Evolutionary conservation across 192 early-diverging fungal species (phyloP).

Genomic region (Pecoramyces ruminantium): DNA sequence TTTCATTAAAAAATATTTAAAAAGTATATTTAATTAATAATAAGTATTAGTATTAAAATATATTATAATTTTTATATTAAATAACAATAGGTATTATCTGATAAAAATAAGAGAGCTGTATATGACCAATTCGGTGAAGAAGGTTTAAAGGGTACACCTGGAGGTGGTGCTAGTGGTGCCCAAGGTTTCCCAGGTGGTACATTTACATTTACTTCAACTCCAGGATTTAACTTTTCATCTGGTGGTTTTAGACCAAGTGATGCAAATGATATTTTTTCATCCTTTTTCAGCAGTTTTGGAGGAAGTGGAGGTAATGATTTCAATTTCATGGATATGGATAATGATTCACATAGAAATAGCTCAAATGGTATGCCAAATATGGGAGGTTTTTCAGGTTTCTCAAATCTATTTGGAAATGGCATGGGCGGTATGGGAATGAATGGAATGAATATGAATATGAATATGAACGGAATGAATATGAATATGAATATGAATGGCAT

Average conservation of each 20-base stretch:
- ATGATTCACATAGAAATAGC: constrained; percentile 6
- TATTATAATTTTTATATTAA: no score
- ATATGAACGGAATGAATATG: constrained; percentile 4
- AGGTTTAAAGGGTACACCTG: constrained; percentile 33
- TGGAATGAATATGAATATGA: constrained; percentile 3
- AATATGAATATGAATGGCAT: constrained; percentile 6
- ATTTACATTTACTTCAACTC: constrained; percentile 44
- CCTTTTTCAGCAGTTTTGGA: constrained; percentile 70
- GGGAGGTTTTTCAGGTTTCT: constrained; percentile 4
- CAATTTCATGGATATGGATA: constrained; percentile 14
- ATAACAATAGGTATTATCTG: constrained; percentile 13
- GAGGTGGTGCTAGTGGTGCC: constrained; percentile 21
- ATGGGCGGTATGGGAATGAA: constrained; percentile 15
- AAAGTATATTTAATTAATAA: no score
- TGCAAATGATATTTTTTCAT: constrained; percentile 80
- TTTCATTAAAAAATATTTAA: no score
- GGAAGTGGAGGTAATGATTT: constrained; percentile 11
- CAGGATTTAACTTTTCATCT: constrained; percentile 10
- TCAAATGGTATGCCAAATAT: constrained; percentile 27
- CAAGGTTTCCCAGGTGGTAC: constrained; percentile 31
- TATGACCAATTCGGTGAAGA: constrained; percentile 39
- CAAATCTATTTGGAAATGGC: constrained; percentile 23
- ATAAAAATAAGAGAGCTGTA: constrained; percentile 27
- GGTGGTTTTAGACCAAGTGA: constrained; percentile 52
- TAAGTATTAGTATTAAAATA: no score